These are phyloP conservation scores for Physaria fendleri DNA, from an alignment of 345 rosid species.

Conservation along the genomic window DNA sequence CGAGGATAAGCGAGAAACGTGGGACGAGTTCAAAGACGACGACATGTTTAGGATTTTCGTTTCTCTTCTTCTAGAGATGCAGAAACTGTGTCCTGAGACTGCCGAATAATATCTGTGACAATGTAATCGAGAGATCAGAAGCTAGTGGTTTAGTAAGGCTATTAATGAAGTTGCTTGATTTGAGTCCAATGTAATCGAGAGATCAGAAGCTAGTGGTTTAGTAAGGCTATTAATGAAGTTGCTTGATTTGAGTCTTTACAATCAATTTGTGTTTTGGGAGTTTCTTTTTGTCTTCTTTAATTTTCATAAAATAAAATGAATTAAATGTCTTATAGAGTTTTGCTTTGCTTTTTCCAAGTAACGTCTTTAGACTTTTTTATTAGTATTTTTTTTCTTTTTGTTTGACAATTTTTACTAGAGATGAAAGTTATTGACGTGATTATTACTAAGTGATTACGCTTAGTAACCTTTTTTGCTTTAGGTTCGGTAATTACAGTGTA, in stretches of 20 bases:
- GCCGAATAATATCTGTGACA: too few relatives aligned
- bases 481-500: not conserved
- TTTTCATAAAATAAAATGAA: not conserved
- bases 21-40: too few relatives aligned
- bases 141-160: too few relatives aligned
- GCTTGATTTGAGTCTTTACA: slow-evolving; percentile 32
- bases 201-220: too few relatives aligned
- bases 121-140: too few relatives aligned
- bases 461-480: not conserved
- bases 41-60: too few relatives aligned
- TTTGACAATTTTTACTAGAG: not conserved
- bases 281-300: not conserved
- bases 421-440: not conserved
- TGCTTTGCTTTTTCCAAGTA: not conserved
- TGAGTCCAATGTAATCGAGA: too few relatives aligned
- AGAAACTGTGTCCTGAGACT: too few relatives aligned
- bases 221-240: slow-evolving; percentile 7
- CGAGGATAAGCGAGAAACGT: too few relatives aligned
- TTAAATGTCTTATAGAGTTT: not conserved
- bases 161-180: too few relatives aligned
- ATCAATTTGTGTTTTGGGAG: slow-evolving; percentile 19
- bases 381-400: not conserved
- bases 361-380: not conserved
- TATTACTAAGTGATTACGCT: not conserved
- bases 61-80: too few relatives aligned